A percentile compares a stretch with the other conserved stretches of the same genome.
phyloP scores from a whole-genome alignment of 2,329 filamentous ascomycete species.

The Fusarium musae region DNA sequence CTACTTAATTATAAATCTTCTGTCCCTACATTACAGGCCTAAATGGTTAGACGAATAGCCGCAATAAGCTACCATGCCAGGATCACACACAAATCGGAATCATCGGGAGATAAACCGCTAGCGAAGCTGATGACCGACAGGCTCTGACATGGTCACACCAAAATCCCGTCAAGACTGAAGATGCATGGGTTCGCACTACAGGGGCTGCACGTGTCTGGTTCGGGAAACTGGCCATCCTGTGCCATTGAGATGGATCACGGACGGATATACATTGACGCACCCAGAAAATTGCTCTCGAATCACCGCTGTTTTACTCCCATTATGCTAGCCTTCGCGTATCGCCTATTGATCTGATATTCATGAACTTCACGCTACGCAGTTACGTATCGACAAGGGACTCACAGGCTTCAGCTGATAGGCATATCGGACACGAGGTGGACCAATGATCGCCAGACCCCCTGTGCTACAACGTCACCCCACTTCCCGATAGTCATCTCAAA shows the following conservation, averaged over 20 bases:
- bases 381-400: slow-evolving; percentile 10
- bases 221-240: slow-evolving; percentile 19
- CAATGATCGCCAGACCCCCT: slow-evolving; percentile 16
- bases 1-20: neutral
- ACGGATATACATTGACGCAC: slow-evolving; percentile 9
- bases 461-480: slow-evolving; percentile 18
- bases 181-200: slow-evolving; percentile 24
- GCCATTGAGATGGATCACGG: slow-evolving; percentile 11
- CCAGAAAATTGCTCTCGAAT: slow-evolving; percentile 15
- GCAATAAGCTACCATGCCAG: neutral
- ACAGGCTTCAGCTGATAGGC: neutral
- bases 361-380: neutral
- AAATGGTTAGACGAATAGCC: neutral
- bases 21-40: neutral
- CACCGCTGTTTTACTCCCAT: slow-evolving; percentile 17
- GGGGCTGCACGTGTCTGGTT: slow-evolving; percentile 35
- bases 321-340: slow-evolving; percentile 15
- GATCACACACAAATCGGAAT: neutral
- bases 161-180: slow-evolving; percentile 11
- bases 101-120: slow-evolving; percentile 9
- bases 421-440: slow-evolving; percentile 16
- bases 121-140: neutral
- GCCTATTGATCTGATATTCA: neutral
- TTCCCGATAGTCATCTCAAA: slow-evolving; percentile 5
- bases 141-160: neutral